Base-by-base conservation (phyloP, 805 yeast genomes). In the Wickerhamiella hasegawae region DNA sequence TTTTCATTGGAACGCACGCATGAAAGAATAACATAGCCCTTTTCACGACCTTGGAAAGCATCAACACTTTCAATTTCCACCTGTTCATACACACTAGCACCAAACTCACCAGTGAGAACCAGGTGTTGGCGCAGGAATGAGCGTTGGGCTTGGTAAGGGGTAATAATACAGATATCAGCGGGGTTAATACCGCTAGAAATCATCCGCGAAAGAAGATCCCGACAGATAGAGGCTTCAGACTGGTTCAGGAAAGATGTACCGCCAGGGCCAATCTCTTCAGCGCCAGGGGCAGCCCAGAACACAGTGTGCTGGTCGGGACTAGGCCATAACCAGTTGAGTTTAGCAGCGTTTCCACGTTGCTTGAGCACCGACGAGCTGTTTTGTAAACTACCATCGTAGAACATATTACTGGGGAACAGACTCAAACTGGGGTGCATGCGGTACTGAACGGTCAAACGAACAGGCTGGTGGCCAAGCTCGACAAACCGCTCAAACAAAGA, bases 11-110 rank as follows among this genome's bases (percentile, higher is more conserved):
- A 76, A 42, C 98, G 63, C 2, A 87, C 96, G 35, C 87, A 54
- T 2, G 90, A 68, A 9, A 90, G 58, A 1, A 87, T 65, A 5
- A 87, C 83, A 0, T 74, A 76, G 46, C 85, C 92, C 53, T 87
- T 90, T 51, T 87, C 98, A 41, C 96, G 63, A 1, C 98, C 98
- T 59, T 87, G 98, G 49, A 87, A 90, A 1, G 95, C 96, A 58
- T 87, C 98, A 4, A 87, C 87, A 0, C 96, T 82, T 4, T 22
- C 24, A 22, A 22, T 22, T 22, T 11, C 24, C 11, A 11, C 10
- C n/a, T n/a, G n/a, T n/a, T n/a, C n/a, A n/a, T n/a, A n/a, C n/a
- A n/a, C n/a, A n/a, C n/a, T n/a, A n/a, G n/a, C n/a, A n/a, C n/a
- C n/a, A n/a, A n/a, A n/a, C n/a, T n/a, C 93, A 72, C 0, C 85